These are phyloP conservation scores for Cercospora nicotianae DNA, from an alignment of 2,329 filamentous ascomycete genomes.

Conservation along the genomic window DNA sequence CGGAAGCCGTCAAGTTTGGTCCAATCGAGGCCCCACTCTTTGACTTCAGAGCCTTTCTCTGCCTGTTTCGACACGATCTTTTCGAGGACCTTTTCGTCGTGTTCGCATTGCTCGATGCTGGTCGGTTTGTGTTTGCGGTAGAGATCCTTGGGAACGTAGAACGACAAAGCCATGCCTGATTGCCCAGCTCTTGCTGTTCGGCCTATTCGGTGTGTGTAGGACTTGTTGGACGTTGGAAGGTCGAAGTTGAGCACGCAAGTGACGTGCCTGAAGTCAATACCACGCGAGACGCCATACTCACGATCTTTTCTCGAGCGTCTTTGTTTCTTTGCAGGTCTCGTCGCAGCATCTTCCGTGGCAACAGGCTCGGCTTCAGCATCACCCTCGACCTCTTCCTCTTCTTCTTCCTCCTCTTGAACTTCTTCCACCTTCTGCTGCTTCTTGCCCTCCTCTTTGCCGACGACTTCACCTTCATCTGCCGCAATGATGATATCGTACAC, in stretches of 20 bases:
- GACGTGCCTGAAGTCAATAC: slow-evolving; percentile 96
- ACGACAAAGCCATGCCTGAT: slow-evolving; percentile 92
- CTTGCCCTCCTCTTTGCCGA: slow-evolving; percentile 62
- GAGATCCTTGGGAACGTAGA: slow-evolving; percentile 78
- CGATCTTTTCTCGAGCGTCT: slow-evolving; percentile 67
- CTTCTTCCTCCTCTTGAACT: slow-evolving; percentile 37
- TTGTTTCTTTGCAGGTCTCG: slow-evolving; percentile 56
- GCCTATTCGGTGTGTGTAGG: slow-evolving; percentile 95
- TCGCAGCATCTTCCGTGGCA: slow-evolving; percentile 30
- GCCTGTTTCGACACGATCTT: slow-evolving; percentile 78
- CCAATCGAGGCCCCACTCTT: slow-evolving; percentile 94
- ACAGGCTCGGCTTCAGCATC: slow-evolving; percentile 27
- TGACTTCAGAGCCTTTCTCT: slow-evolving; percentile 76
- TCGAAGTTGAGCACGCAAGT: slow-evolving; percentile 96
- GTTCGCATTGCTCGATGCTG: slow-evolving; percentile 68
- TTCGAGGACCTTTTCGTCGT: slow-evolving; percentile 80
- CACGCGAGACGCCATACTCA: slow-evolving; percentile 92
- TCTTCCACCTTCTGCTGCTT: slow-evolving; percentile 34
- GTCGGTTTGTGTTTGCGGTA: slow-evolving; percentile 91
- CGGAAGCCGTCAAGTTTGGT: slow-evolving; percentile 89
- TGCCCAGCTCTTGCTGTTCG: slow-evolving; percentile 89
- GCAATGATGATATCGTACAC: slow-evolving; percentile 98
- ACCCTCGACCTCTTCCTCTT: slow-evolving; percentile 28
- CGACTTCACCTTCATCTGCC: slow-evolving; percentile 83
- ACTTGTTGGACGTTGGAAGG: slow-evolving; percentile 81